A percentile compares a stretch with the other conserved stretches of the same genome.
phyloP scores from a whole-genome alignment of 2,329 filamentous ascomycete genomes.

The Botrytis sinoallii region DNA sequence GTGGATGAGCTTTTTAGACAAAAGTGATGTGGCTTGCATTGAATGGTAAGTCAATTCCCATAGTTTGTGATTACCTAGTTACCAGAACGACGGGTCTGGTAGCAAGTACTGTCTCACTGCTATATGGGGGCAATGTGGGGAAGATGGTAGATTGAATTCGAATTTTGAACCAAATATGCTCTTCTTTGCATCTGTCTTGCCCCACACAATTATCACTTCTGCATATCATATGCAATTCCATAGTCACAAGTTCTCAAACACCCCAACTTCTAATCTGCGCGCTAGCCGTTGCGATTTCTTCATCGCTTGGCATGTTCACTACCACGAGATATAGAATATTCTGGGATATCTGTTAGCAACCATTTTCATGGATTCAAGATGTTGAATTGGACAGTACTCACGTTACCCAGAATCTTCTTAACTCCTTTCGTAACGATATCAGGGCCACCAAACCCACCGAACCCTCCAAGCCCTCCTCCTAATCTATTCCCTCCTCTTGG shows the following conservation, averaged over 20 bases:
- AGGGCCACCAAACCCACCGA: not conserved
- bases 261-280: not conserved
- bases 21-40: constrained; percentile 12
- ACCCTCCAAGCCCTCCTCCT: not conserved
- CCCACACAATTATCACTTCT: not conserved
- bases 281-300: not conserved
- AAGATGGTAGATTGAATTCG: not conserved
- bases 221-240: not conserved
- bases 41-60: not conserved
- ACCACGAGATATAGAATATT: not conserved
- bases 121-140: not conserved
- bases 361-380: not conserved
- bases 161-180: not conserved
- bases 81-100: not conserved
- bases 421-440: not conserved
- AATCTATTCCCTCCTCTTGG: not conserved
- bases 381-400: not conserved
- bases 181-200: not conserved
- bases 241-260: not conserved
- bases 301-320: not conserved
- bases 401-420: not conserved
- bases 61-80: not conserved
- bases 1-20: not conserved
- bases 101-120: not conserved
- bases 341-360: not conserved